Evolutionary conservation across 805 yeast genomes (phyloP), one percentile per base, ranked within the genome.

Genomic region (Metschnikowia picachoensis): DNA sequence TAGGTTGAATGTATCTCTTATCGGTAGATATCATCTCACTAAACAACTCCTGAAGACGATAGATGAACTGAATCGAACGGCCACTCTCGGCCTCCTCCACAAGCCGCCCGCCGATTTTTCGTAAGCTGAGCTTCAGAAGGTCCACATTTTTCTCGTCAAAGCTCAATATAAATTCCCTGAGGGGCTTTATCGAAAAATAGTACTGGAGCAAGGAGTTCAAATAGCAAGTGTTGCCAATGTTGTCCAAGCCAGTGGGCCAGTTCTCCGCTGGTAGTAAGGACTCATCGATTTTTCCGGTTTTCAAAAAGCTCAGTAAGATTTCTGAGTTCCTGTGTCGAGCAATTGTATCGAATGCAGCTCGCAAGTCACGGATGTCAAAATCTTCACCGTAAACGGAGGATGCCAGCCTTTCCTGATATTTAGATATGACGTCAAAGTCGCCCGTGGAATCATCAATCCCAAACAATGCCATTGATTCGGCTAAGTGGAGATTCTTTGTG

Each of bases 171-270:
- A 77, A 74, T 3, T 84, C 79, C 47, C 97, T 74, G 34, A 94
- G 69, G 0, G 97, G 97, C 46, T 80, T 79, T 37, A 94, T 79
- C 7, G 89, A 85, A 68, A 90, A 94, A 63, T 89, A 92, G 59
- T 85, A 92, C 61, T 92, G 99, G 35, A 92, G 68, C 40, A 94
- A 71, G 0, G 98, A 92, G 62, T 94, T 92, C 63, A 94, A 72
- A 42, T 59, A 59, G 65, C 99, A 94, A 0, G 99, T 92, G 61
- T 94, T 94, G 20, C 99, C 99, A 51, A 90, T 91, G 61, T 94
- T 94, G 64, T 85, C 87, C 59, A 94, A 73, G 0, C 99, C 99
- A 3, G 89, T 87, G 0, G 99, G 99, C 79, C 92, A 83, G 41
- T 79, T 76, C 13, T 78, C 82, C 0, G 80, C 77, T 0, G 90